These are phyloP conservation scores for Aspergillus campestris DNA, from an alignment of 495 filamentous ascomycete species.

Conservation along the genomic window DNA sequence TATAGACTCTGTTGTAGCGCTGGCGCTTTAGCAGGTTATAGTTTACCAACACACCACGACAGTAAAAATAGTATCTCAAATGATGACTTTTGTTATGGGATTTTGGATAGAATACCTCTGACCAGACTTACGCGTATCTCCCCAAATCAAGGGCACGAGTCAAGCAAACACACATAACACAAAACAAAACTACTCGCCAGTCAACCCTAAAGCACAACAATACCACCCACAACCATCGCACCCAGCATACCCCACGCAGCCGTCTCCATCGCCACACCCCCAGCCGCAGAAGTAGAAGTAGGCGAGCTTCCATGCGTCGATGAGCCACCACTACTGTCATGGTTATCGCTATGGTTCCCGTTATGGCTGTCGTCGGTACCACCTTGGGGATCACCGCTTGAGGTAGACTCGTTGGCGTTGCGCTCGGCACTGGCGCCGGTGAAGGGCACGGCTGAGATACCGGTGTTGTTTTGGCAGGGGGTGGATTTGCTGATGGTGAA, in stretches of 20 bases:
- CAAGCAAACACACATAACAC: not conserved
- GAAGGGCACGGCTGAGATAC: constrained; percentile 28
- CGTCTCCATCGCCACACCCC: constrained; percentile 22
- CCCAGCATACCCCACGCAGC: constrained; percentile 28
- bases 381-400: constrained; percentile 19
- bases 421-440: constrained; percentile 23
- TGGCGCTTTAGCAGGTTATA: too few relatives aligned
- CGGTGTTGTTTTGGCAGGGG: constrained; percentile 45
- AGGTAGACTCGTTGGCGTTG: constrained; percentile 30
- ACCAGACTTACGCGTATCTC: not conserved
- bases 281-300: constrained; percentile 19
- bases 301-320: constrained; percentile 10
- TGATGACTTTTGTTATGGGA: too few relatives aligned
- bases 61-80: too few relatives aligned
- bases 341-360: not conserved
- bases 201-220: constrained; percentile 20
- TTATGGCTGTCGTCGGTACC: constrained; percentile 1
- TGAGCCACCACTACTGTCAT: not conserved
- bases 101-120: too few relatives aligned
- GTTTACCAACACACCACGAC: too few relatives aligned
- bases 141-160: not conserved
- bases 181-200: not conserved
- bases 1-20: too few relatives aligned
- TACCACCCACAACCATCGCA: constrained; percentile 20
- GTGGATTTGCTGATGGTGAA: constrained; percentile 21